Conservation (phyloP, 2,329 filamentous ascomycete species). For the Epichloe scottii region DNA sequence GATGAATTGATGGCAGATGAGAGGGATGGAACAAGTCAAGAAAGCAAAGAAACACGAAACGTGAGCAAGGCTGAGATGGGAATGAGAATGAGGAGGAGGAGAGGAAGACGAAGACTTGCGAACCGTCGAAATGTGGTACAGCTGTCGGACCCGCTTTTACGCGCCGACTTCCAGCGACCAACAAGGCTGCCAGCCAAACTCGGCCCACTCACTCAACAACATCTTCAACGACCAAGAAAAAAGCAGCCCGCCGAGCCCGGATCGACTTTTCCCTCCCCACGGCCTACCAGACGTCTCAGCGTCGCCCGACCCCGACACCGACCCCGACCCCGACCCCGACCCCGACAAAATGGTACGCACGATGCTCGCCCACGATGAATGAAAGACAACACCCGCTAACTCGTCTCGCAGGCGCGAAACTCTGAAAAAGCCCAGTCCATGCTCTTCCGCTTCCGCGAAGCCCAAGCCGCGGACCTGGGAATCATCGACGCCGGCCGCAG, state of each 20-base stretch:
- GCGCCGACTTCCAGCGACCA: neutral
- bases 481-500: slow-evolving; percentile 89
- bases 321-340: neutral
- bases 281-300: neutral
- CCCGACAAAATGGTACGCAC: slow-evolving; percentile 1
- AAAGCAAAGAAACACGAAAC: neutral
- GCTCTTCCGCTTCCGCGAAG: slow-evolving; percentile 98
- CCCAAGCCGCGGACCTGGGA: slow-evolving; percentile 88
- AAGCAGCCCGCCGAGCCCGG: neutral
- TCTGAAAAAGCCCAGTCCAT: slow-evolving; percentile 98
- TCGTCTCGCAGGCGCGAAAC: slow-evolving; percentile 62
- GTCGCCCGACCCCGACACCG: neutral
- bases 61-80: neutral
- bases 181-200: neutral
- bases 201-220: neutral
- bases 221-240: neutral
- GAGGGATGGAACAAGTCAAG: too few relatives aligned
- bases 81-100: too few relatives aligned
- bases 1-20: neutral
- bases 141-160: neutral
- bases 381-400: neutral
- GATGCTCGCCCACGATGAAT: neutral
- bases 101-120: too few relatives aligned
- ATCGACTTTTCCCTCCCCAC: neutral
- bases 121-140: neutral